These are phyloP conservation scores for Phalaenopsis aphrodite DNA, from an alignment of 106 monocot species.

Conservation along the genomic window DNA sequence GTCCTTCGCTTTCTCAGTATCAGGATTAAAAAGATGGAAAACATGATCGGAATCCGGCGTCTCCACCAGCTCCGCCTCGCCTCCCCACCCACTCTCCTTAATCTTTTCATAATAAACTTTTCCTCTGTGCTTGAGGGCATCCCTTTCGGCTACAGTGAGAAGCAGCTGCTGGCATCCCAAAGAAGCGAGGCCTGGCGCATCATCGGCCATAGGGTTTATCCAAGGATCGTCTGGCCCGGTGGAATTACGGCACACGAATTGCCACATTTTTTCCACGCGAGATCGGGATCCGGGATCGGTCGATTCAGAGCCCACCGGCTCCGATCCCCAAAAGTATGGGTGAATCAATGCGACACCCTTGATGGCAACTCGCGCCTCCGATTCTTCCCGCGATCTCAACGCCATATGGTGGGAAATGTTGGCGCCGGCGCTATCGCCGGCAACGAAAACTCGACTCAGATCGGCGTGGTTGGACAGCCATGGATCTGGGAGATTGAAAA, in stretches of 20 bases:
- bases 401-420: conserved; percentile 52
- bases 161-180: conserved; percentile 1
- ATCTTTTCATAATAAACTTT: conserved; percentile 9
- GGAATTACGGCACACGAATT: not conserved
- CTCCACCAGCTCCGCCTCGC: conserved; percentile 10
- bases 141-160: conserved; percentile 6
- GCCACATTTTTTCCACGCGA: not conserved
- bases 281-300: not conserved
- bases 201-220: conserved; percentile 6
- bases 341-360: conserved; percentile 6
- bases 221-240: conserved; percentile 4
- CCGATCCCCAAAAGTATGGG: conserved; percentile 10
- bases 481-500: conserved; percentile 11
- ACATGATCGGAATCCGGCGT: conserved; percentile 2
- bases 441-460: conserved; percentile 25
- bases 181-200: not conserved
- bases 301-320: conserved; percentile 3
- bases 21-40: conserved; percentile 7
- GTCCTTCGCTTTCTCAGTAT: not conserved
- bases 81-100: not conserved
- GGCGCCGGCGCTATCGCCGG: conserved; percentile 50
- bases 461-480: conserved; percentile 41
- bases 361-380: not conserved
- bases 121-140: not conserved
- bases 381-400: conserved; percentile 11